Conservation (phyloP, 1,139 yeast genomes). For the Kurtzmaniella quercitrusa region DNA sequence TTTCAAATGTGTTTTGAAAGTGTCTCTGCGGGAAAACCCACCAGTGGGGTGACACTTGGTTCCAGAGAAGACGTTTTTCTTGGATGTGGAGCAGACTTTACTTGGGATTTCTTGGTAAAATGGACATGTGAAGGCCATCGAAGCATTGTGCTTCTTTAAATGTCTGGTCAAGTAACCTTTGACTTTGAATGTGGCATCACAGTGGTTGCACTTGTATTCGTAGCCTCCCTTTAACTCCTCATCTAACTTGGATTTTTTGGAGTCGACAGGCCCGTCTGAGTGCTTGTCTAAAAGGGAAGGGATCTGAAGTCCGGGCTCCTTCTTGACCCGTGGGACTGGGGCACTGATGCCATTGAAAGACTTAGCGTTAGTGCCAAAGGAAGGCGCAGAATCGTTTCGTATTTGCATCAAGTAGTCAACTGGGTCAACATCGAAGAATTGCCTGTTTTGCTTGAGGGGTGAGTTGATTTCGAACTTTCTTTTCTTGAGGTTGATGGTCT, state of each 20-base stretch:
- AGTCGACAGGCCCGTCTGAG: neutral
- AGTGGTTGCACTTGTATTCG: conserved; percentile 34
- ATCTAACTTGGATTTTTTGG: neutral
- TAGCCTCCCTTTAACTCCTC: neutral
- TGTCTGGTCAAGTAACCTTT: conserved; percentile 56
- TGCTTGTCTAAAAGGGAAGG: conserved; percentile 1
- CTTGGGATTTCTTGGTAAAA: conserved; percentile 37
- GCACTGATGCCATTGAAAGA: neutral
- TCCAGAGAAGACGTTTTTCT: conserved; percentile 19
- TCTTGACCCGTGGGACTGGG: neutral
- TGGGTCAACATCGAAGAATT: neutral
- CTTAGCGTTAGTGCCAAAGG: neutral
- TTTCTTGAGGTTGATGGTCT: neutral
- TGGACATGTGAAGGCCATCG: conserved; percentile 54
- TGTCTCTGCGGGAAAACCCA: conserved; percentile 55
- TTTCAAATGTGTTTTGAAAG: conserved; percentile 54
- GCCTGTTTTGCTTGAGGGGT: neutral
- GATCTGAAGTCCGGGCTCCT: neutral
- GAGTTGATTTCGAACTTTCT: neutral
- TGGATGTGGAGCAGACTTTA: conserved; percentile 12
- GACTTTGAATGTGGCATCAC: conserved; percentile 49
- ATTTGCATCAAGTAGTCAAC: neutral
- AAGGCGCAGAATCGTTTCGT: neutral
- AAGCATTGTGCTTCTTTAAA: conserved; percentile 45
- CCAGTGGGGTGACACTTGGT: conserved; percentile 58